Evolutionary conservation across 306 rosid species (phyloP).

Genomic region (Styphnolobium japonicum): DNA sequence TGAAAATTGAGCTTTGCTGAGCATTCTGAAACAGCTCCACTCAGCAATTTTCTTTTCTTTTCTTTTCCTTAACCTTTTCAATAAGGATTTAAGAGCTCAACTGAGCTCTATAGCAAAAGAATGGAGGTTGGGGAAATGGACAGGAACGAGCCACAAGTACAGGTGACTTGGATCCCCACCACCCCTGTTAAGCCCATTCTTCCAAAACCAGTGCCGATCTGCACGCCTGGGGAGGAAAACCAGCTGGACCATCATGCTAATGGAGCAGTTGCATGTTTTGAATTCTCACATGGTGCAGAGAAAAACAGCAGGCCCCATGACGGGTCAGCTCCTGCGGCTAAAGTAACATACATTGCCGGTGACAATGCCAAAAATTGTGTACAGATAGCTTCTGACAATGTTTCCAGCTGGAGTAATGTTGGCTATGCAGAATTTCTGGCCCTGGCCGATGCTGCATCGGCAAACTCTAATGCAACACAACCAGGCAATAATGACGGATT

Average conservation of each 20-base stretch:
- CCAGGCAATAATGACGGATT: not conserved
- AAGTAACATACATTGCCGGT: not conserved
- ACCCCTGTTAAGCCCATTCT: slow-evolving; percentile 34
- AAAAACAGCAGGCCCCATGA: not conserved
- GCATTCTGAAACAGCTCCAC: not conserved
- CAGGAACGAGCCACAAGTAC: not conserved
- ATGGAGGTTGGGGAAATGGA: slow-evolving; percentile 33
- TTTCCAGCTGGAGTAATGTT: not conserved
- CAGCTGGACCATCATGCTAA: not conserved
- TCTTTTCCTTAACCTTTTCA: not conserved
- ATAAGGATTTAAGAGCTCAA: not conserved
- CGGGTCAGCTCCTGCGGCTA: not conserved
- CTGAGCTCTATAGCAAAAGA: not conserved
- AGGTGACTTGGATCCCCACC: slow-evolving; percentile 34
- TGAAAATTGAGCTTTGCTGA: slow-evolving; percentile 18
- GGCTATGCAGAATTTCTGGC: slow-evolving; percentile 16
- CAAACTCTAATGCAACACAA: not conserved
- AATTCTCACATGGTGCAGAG: slow-evolving; percentile 10
- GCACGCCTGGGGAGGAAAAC: slow-evolving; percentile 10
- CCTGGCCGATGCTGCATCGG: slow-evolving; percentile 6
- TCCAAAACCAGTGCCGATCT: slow-evolving; percentile 42
- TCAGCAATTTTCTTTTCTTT: not conserved
- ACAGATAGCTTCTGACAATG: not conserved
- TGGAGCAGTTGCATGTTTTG: slow-evolving; percentile 40
- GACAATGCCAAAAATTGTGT: not conserved